Evolutionary conservation across 1,284 basidiomycete genomes (phyloP).

Genomic region (Melampsora larici-populina): DNA sequence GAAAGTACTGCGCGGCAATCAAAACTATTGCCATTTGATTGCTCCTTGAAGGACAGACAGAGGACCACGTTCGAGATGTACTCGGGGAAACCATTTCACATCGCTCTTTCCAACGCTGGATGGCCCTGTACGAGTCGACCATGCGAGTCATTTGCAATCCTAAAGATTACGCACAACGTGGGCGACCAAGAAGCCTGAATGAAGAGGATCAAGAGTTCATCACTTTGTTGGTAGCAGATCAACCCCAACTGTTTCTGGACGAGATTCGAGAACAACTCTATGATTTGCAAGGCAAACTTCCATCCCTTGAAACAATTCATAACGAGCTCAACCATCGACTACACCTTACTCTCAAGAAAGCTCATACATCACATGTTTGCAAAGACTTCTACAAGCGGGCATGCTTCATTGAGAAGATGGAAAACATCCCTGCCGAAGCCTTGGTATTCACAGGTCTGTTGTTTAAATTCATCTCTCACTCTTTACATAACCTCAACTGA

Average conservation of each 20-base stretch:
- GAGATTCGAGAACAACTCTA: constrained; percentile 5
- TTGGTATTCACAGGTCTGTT: constrained; percentile 3
- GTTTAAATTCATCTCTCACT: too few relatives aligned
- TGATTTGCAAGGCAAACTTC: not conserved
- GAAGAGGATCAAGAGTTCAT: constrained; percentile 14
- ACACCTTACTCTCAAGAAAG: constrained; percentile 11
- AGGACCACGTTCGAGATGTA: too few relatives aligned
- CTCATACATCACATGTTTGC: not conserved
- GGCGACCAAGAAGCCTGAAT: not conserved
- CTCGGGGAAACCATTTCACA: not conserved
- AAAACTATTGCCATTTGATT: too few relatives aligned
- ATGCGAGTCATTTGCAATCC: constrained; percentile 2
- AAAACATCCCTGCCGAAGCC: not conserved
- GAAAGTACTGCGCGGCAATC: too few relatives aligned
- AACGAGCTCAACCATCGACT: not conserved
- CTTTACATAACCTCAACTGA: too few relatives aligned
- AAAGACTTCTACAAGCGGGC: not conserved
- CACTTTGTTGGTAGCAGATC: not conserved
- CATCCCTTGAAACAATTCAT: not conserved
- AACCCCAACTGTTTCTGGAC: constrained; percentile 10
- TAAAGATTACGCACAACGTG: not conserved
- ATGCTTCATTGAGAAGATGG: not conserved
- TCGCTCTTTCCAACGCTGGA: constrained; percentile 4
- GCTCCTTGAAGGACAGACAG: too few relatives aligned
- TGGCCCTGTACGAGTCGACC: not conserved